A percentile compares a stretch with the other conserved stretches of the same genome.
Evolutionary conservation across 768 basidiomycete genomes (phyloP).

Genomic region (Amanita jacksonii): DNA sequence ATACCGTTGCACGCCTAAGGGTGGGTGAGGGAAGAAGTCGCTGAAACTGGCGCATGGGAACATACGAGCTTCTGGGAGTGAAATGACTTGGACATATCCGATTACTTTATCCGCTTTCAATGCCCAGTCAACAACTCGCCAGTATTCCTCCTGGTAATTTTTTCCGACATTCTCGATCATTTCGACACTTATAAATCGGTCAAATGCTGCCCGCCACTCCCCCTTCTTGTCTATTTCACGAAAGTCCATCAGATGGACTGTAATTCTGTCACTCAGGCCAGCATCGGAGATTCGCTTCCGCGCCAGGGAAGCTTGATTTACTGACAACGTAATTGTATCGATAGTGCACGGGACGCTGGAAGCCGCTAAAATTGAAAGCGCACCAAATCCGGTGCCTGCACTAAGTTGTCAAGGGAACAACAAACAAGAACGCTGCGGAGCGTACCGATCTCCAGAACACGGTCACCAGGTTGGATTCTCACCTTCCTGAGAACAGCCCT

Average conservation of each 20-base stretch:
- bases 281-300: slow-evolving; percentile 42
- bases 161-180: slow-evolving; percentile 71
- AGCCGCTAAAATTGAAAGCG: slow-evolving; percentile 56
- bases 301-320: slow-evolving; percentile 53
- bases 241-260: slow-evolving; percentile 72
- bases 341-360: slow-evolving; percentile 38
- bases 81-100: slow-evolving; percentile 68
- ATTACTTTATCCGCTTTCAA: slow-evolving; percentile 48
- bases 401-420: too few relatives aligned
- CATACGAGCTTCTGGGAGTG: slow-evolving; percentile 61
- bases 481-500: background rate
- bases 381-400: slow-evolving; percentile 71
- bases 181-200: slow-evolving; percentile 64
- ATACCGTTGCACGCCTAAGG: slow-evolving; percentile 45
- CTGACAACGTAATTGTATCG: slow-evolving; percentile 66
- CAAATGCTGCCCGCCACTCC: slow-evolving; percentile 59
- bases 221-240: slow-evolving; percentile 46
- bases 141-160: slow-evolving; percentile 59
- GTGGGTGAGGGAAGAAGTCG: slow-evolving; percentile 4
- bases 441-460: slow-evolving; percentile 55
- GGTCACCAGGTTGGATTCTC: slow-evolving; percentile 36
- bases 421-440: too few relatives aligned
- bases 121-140: slow-evolving; percentile 56
- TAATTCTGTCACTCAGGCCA: slow-evolving; percentile 42
- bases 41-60: slow-evolving; percentile 18